These are phyloP conservation scores for Ustulina deusta DNA, from an alignment of 2,329 filamentous ascomycete species.

Conservation along the genomic window DNA sequence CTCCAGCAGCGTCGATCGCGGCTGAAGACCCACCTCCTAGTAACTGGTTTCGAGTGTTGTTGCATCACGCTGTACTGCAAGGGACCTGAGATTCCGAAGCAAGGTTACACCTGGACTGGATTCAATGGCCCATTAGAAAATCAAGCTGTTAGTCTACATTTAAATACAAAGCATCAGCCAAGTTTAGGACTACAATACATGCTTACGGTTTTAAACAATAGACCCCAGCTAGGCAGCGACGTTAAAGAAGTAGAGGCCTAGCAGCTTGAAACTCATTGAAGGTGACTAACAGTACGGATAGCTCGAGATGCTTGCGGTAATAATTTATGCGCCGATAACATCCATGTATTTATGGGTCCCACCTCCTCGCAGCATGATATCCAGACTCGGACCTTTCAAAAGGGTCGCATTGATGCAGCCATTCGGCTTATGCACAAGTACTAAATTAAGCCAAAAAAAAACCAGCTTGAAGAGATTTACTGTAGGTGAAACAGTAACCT, in stretches of 20 bases:
- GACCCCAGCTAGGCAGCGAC: neutral
- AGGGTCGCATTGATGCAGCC: conserved; percentile 11
- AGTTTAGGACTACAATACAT: neutral
- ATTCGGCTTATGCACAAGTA: conserved; percentile 6
- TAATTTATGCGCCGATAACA: conserved; percentile 3
- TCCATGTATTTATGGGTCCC: neutral
- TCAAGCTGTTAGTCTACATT: neutral
- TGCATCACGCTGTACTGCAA: conserved; percentile 9
- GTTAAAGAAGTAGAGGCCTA: neutral
- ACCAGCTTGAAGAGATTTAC: neutral
- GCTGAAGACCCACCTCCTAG: conserved; percentile 8
- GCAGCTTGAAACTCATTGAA: conserved; percentile 7
- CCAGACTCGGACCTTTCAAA: neutral
- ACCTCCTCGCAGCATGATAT: no score
- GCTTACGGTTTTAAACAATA: neutral
- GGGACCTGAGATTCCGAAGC: neutral
- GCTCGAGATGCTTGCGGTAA: neutral
- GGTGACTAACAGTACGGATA: conserved; percentile 25
- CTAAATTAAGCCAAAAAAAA: neutral
- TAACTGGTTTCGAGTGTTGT: neutral
- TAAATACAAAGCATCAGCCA: neutral
- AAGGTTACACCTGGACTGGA: neutral
- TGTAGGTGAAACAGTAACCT: no score
- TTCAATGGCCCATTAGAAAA: neutral
- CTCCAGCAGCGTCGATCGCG: neutral